Evolutionary conservation across 768 basidiomycete species (phyloP), one percentile per base, ranked within the genome.

Genomic region (Cantharellus cinnabarinus): DNA sequence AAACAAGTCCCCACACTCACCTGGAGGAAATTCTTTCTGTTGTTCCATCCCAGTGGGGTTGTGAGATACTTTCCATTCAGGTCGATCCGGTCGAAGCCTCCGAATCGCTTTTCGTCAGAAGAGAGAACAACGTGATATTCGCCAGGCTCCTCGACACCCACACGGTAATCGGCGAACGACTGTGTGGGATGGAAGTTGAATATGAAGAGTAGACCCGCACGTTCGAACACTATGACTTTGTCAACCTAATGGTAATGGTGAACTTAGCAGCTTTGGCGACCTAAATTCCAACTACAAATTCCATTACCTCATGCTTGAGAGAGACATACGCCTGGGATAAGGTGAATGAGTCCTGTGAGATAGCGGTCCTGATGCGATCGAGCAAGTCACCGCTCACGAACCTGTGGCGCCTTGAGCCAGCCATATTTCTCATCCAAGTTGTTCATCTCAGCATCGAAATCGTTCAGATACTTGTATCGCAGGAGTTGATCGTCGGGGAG

Each of bases 171-270:
- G 51, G 82, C 80, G 73, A 82, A 99, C 61, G 90, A 94, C 44
- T 86, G 70, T n/a, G 77, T 79, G 3, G 89, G 82, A 73, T 97
- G 82, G 77, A 98, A 94, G 72, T 99, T 98, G 79, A 95, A 98
- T 65, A 98, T 76, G 74, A 97, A 99, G 51, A 99, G 72, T 50
- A 98, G 76, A 40, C 89, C 86, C 20, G 86, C 91, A 57, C 95
- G 85, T 74, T 99, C 95, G 68, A 80, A 97, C 3, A 87, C 90
- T 66, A 98, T 74, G 62, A 94, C 77, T 73, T 97, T 98, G 77
- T 98, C 95, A 5, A 61, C 70, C 67, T 67, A 48, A 20, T 55
- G 35, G 41, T 7, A 34, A 57, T 14, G 41, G 35, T 40, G 14
- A 14, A 41, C 15, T 38, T 57, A 42, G 7, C 15, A 57, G 56